phyloP scores from a whole-genome alignment of 2,329 filamentous ascomycete species.

The Xylariaceae sp. region DNA sequence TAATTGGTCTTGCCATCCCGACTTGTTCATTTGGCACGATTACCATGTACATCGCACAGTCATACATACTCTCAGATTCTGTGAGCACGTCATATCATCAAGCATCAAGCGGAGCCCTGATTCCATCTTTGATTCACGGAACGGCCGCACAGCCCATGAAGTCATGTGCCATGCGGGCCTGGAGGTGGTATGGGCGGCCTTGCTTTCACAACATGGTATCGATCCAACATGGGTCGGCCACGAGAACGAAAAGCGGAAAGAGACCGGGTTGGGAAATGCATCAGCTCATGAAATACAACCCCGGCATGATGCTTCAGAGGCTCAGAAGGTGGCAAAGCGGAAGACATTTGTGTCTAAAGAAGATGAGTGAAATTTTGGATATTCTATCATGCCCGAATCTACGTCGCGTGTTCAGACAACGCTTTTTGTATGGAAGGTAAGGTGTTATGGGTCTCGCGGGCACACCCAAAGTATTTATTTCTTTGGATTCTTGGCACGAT shows the following conservation, averaged over 20 bases:
- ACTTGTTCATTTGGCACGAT: background rate
- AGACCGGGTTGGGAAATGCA: slow-evolving; percentile 11
- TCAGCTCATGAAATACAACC: slow-evolving; percentile 22
- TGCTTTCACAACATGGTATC: slow-evolving; percentile 16
- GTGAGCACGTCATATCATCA: background rate
- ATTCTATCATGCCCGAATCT: background rate
- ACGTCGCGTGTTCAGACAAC: too few species aligned
- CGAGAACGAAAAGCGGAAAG: slow-evolving; percentile 14
- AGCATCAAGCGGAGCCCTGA: background rate
- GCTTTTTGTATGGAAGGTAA: too few species aligned
- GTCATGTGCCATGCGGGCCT: too few species aligned
- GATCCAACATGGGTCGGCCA: slow-evolving; percentile 16
- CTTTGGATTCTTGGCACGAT: too few species aligned
- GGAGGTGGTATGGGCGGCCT: slow-evolving; percentile 12
- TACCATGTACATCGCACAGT: background rate
- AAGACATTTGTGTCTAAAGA: slow-evolving; percentile 9
- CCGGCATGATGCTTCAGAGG: slow-evolving; percentile 4
- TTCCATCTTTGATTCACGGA: background rate
- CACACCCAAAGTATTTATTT: too few species aligned
- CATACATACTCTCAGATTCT: background rate
- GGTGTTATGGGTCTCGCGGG: too few species aligned
- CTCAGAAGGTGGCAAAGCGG: slow-evolving; percentile 8
- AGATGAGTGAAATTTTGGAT: background rate
- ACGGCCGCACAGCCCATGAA: background rate
- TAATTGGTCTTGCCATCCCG: background rate